phyloP scores from a whole-genome alignment of 352 stramenopile genomes.

The Elongisporangium prolatum region DNA sequence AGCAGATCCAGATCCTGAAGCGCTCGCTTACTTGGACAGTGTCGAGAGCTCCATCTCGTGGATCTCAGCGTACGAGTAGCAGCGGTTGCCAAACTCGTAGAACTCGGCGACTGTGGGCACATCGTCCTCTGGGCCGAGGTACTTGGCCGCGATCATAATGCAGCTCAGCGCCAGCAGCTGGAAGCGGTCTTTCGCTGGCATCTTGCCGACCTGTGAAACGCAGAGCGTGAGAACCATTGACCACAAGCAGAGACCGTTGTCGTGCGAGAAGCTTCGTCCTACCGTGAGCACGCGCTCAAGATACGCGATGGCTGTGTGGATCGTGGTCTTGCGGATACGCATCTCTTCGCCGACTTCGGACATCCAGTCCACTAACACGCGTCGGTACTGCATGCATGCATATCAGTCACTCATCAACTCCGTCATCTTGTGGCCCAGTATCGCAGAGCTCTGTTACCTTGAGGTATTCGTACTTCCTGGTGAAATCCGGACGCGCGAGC shows the following conservation, averaged over 20 bases:
- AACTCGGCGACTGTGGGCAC: slow-evolving; percentile 79
- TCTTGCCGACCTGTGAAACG: slow-evolving; percentile 12
- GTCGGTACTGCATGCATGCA: slow-evolving; percentile 39
- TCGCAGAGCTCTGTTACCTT: slow-evolving; percentile 22
- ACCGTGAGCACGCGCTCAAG: slow-evolving; percentile 68
- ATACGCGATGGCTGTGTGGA: slow-evolving; percentile 77
- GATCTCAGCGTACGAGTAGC: slow-evolving; percentile 84
- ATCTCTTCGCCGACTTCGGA: slow-evolving; percentile 81
- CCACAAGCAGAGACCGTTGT: neutral
- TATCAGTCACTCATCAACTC: slow-evolving; percentile 1
- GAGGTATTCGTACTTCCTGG: slow-evolving; percentile 74
- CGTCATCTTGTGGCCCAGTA: neutral
- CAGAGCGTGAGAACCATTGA: neutral
- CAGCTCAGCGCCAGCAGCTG: slow-evolving; percentile 80
- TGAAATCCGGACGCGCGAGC: slow-evolving; percentile 60
- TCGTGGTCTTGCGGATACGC: slow-evolving; percentile 74
- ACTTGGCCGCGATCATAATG: slow-evolving; percentile 79
- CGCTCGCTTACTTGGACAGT: slow-evolving; percentile 34
- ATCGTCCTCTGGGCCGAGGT: slow-evolving; percentile 71
- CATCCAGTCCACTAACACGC: slow-evolving; percentile 85
- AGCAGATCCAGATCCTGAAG: neutral
- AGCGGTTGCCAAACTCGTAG: slow-evolving; percentile 81
- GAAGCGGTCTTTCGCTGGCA: slow-evolving; percentile 74
- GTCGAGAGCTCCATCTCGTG: slow-evolving; percentile 63
- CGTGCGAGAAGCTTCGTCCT: slow-evolving; percentile 7